Evolutionary conservation across 306 rosid species (phyloP), one percentile per base, ranked within the genome.

Genomic region (Corylus avellana): DNA sequence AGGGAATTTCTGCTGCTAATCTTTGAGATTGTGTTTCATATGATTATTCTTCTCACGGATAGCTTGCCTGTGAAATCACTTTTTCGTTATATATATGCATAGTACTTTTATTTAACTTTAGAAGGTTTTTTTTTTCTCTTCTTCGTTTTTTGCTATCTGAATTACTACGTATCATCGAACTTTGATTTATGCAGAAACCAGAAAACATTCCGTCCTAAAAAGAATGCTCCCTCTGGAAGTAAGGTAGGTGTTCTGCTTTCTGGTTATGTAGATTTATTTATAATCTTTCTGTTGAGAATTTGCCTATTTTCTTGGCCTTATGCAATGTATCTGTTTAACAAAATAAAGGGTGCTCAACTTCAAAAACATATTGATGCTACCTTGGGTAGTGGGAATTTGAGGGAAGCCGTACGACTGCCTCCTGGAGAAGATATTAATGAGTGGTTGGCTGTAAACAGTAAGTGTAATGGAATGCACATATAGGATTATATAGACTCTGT

Each of bases 351-450:
- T 27, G 98, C 97, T 77, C 97, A 93, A 77, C 93, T 93, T 80
- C 93, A 91, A 73, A 89, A 84, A 74, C 94, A 91, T 68, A 93
- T 93, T 8, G 97, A 93, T 91, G 91, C 94, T 47, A 91, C 98
- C 29, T 89, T 93, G 83, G 97, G 98, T 29, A 91, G 94, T 89
- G 98, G 98, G 12, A 91, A 93, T 84, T 80, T 93, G 80, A 87
- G 97, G 81, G 97, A 93, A 79, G 98, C 93, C 46, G 97, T 93
- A 48, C 86, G 88, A 5, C 89, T 93, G 18, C 98, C 98, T 78
- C 93, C 98, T 8, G 97, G 98, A n/a, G 98, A 93, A 90, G 98
- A 93, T 75, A 80, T 87, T n/a, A 80, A 90, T 61, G 98, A 93
- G 70, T 91, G 98, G 98, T 87, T 93, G 20, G 98, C 98, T 32